Conservation (phyloP, 2,329 filamentous ascomycete species). For the Colletotrichum scovillei region DNA sequence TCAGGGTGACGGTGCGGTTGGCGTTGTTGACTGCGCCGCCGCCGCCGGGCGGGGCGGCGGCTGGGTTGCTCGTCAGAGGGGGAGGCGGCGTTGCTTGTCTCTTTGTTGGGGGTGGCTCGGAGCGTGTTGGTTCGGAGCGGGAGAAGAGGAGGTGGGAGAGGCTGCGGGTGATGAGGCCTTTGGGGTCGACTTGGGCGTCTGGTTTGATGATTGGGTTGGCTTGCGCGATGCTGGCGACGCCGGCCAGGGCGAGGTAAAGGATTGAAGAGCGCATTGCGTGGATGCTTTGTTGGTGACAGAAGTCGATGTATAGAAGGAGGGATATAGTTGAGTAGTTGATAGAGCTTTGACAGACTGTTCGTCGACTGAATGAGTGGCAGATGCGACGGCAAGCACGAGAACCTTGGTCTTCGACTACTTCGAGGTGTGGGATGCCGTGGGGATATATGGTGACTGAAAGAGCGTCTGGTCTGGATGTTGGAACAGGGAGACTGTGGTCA, state of each 20-base stretch:
- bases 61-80: background rate
- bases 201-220: slow-evolving; percentile 3
- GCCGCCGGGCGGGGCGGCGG: background rate
- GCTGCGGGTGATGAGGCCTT: slow-evolving; percentile 10
- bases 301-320: background rate
- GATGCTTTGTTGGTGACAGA: background rate
- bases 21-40: slow-evolving; percentile 1
- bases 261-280: slow-evolving; percentile 21
- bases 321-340: background rate
- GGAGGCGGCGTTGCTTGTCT: slow-evolving; percentile 6
- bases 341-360: background rate
- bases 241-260: slow-evolving; percentile 13
- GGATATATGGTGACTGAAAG: background rate
- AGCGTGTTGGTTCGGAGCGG: background rate
- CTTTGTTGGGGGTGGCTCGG: slow-evolving; percentile 6
- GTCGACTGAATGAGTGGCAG: background rate
- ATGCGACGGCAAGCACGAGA: background rate
- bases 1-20: slow-evolving; percentile 19
- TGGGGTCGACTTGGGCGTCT: background rate
- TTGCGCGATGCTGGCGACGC: slow-evolving; percentile 12
- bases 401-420: background rate
- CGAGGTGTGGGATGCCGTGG: background rate
- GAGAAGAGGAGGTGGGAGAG: background rate
- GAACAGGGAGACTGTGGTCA: slow-evolving; percentile 6
- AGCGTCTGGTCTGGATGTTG: background rate